A percentile compares a stretch with the other conserved stretches of the same genome.
phyloP scores from a whole-genome alignment of 805 yeast species.

The Zygoascus biomembranicola region DNA sequence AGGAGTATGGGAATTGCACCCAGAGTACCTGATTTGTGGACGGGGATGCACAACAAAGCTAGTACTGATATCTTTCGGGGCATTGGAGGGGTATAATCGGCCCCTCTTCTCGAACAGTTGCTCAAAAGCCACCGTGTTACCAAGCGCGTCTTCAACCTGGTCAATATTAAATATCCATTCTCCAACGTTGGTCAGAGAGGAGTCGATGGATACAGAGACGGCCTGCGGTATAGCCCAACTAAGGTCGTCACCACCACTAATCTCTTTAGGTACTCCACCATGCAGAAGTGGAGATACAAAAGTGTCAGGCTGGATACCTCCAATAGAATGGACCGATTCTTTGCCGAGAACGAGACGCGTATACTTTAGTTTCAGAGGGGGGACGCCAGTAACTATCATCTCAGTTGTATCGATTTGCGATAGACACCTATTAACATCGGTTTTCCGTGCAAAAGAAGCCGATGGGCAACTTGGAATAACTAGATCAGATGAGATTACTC shows the following conservation, averaged over 20 bases:
- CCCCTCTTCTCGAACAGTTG: constrained; percentile 14
- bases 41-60: constrained; percentile 47
- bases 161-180: constrained; percentile 48
- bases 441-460: background rate
- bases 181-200: constrained; percentile 39
- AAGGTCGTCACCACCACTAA: constrained; percentile 15
- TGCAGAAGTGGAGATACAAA: constrained; percentile 29
- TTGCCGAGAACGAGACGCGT: constrained; percentile 28
- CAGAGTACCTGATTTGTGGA: constrained; percentile 40
- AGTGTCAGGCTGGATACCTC: constrained; percentile 41
- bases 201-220: constrained; percentile 38
- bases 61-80: constrained; percentile 34
- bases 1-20: constrained; percentile 26
- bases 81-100: constrained; percentile 23
- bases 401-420: constrained; percentile 46
- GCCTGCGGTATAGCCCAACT: constrained; percentile 30
- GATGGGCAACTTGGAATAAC: constrained; percentile 31
- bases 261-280: constrained; percentile 14
- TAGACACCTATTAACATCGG: constrained; percentile 44
- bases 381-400: constrained; percentile 61
- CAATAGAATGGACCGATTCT: constrained; percentile 36
- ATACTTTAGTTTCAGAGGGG: constrained; percentile 61
- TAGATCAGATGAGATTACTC: constrained; percentile 53
- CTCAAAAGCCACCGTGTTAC: constrained; percentile 39
- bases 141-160: constrained; percentile 58